Percentiles rank a stretch among this genome's conserved stretches.
Evolutionary conservation across 2,329 filamentous ascomycete species (phyloP).

Genomic region (Ceratocystis colombiana): DNA sequence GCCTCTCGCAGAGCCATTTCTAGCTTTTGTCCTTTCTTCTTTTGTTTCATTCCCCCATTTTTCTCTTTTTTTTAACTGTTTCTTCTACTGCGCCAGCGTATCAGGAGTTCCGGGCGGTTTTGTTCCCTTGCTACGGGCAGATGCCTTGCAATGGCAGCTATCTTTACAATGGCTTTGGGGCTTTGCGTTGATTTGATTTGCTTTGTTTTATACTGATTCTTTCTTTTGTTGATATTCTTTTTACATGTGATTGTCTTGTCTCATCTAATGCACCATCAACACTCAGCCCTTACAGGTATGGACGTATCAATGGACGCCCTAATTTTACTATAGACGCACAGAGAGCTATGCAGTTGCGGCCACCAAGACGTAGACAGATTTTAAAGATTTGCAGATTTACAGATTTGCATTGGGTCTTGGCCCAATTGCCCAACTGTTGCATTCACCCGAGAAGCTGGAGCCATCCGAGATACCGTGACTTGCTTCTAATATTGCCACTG

Average conservation of each 20-base stretch:
- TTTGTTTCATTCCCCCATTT: background rate
- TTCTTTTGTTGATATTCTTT: background rate
- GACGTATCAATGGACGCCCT: too few relatives aligned
- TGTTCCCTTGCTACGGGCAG: background rate
- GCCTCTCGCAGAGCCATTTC: too few relatives aligned
- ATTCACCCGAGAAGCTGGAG: background rate
- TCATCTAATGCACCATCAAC: background rate
- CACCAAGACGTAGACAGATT: background rate
- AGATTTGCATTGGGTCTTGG: constrained; percentile 3
- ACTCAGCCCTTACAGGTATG: too few relatives aligned
- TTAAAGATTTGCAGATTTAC: background rate
- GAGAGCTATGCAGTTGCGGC: background rate
- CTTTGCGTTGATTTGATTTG: constrained; percentile 8
- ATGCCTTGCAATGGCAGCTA: background rate
- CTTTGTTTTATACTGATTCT: background rate
- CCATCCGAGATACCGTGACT: background rate
- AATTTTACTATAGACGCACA: background rate
- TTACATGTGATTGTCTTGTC: background rate
- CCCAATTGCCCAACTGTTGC: background rate
- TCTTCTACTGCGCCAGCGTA: background rate
- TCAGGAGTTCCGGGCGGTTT: background rate
- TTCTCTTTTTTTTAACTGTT: background rate
- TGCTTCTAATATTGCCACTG: background rate
- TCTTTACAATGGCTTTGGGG: background rate
- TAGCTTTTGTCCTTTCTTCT: too few relatives aligned